These are phyloP conservation scores for Pyronema omphalodes DNA, from an alignment of 495 filamentous ascomycete species.

Conservation along the genomic window DNA sequence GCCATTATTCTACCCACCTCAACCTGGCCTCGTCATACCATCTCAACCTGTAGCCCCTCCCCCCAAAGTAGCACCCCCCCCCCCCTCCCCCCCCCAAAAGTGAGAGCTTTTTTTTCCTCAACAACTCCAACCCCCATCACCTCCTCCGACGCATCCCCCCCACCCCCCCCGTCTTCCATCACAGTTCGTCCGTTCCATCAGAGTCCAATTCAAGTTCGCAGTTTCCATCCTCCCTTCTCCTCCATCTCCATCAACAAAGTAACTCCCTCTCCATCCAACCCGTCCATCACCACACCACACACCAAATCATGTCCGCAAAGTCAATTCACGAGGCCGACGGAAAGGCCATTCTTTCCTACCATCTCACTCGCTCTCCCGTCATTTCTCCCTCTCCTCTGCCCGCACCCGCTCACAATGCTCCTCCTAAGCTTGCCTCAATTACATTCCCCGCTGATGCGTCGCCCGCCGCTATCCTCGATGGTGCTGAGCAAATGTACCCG, in stretches of 20 bases:
- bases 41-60: too few species aligned
- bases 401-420: slow-evolving; percentile 73
- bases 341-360: slow-evolving; percentile 99
- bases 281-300: slow-evolving; percentile 6
- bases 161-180: slow-evolving; percentile 5
- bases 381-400: slow-evolving; percentile 97
- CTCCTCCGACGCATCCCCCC: slow-evolving; percentile 7
- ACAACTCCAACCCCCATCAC: not conserved
- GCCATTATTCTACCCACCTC: not conserved
- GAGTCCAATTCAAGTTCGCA: slow-evolving; percentile 1
- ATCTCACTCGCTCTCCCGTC: slow-evolving; percentile 92
- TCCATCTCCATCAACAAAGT: slow-evolving; percentile 9
- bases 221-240: slow-evolving; percentile 4
- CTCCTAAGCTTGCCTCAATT: slow-evolving; percentile 75
- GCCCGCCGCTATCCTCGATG: slow-evolving; percentile 71
- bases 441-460: slow-evolving; percentile 79
- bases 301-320: slow-evolving; percentile 80
- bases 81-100: not conserved
- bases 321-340: slow-evolving; percentile 96
- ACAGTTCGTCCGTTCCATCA: not conserved
- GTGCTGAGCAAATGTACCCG: slow-evolving; percentile 86
- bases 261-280: slow-evolving; percentile 1
- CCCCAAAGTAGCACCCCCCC: too few species aligned
- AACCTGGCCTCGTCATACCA: not conserved
- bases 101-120: not conserved